Conservation (phyloP, 345 rosid genomes). For the Pseudoturritis turrita region DNA sequence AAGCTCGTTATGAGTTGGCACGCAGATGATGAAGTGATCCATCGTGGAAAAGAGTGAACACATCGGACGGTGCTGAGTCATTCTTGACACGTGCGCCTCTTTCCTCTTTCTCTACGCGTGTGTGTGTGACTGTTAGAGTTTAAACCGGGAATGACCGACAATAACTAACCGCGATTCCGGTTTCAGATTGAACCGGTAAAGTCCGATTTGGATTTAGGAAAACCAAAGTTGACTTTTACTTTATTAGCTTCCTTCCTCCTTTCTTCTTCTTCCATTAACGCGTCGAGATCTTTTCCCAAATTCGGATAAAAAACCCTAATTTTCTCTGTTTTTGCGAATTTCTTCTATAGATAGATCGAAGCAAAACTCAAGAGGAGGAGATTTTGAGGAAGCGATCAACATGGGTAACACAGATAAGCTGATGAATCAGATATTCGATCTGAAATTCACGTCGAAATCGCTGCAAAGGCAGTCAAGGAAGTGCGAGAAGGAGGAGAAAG, state of each 20-base stretch:
- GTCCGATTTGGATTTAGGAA: not conserved
- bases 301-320: constrained; percentile 16
- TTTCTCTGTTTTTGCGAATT: not conserved
- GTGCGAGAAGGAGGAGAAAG: constrained; percentile 98
- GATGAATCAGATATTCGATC: constrained; percentile 92
- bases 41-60: constrained; percentile 27
- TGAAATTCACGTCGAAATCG: constrained; percentile 87
- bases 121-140: not conserved
- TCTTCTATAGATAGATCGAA: not conserved
- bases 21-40: constrained; percentile 5
- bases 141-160: constrained; percentile 19
- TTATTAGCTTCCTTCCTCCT: not conserved
- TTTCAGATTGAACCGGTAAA: not conserved
- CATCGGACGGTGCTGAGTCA: constrained; percentile 34
- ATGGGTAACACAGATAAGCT: constrained; percentile 96
- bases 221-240: constrained; percentile 16
- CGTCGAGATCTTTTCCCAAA: constrained; percentile 19
- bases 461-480: constrained; percentile 85
- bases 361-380: not conserved
- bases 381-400: not conserved
- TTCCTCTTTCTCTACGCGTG: not conserved
- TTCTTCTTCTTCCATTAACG: constrained; percentile 3
- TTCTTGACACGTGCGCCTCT: constrained; percentile 11
- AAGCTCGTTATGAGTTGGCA: constrained; percentile 22
- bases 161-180: not conserved